A percentile compares a stretch with the other conserved stretches of the same genome.
Evolutionary conservation across 2,329 filamentous ascomycete genomes (phyloP).

Genomic region (Sclerotinia spermophila): DNA sequence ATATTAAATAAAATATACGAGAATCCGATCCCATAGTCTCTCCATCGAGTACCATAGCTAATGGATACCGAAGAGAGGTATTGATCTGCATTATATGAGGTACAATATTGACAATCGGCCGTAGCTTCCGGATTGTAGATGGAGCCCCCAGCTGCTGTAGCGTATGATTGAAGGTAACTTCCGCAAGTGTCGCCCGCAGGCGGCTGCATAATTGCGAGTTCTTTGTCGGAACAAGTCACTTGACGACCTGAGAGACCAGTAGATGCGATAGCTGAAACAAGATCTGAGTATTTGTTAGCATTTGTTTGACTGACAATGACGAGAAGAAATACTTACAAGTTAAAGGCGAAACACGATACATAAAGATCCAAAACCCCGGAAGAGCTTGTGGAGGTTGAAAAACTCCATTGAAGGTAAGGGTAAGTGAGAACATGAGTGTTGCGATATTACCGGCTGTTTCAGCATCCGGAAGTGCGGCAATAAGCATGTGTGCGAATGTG

Average conservation of each 20-base stretch:
- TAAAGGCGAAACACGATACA: constrained; percentile 66
- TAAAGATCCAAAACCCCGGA: constrained; percentile 79
- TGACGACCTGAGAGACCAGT: constrained; percentile 64
- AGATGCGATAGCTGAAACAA: constrained; percentile 66
- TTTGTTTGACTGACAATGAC: background rate
- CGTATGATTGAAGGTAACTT: constrained; percentile 54
- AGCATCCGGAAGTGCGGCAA: constrained; percentile 70
- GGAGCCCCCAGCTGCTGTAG: constrained; percentile 48
- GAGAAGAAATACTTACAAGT: constrained; percentile 33
- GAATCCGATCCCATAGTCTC: constrained; percentile 63
- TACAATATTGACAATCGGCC: constrained; percentile 55
- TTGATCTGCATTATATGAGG: constrained; percentile 50
- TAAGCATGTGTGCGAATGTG: constrained; percentile 79
- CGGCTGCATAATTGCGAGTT: constrained; percentile 64
- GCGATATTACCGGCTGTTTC: constrained; percentile 76
- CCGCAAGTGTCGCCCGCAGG: constrained; percentile 53
- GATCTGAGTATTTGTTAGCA: constrained; percentile 48
- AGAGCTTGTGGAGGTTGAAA: constrained; percentile 61
- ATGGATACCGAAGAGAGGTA: constrained; percentile 50
- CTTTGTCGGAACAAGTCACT: constrained; percentile 65
- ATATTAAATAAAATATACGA: constrained; percentile 56
- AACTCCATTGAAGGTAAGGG: constrained; percentile 73
- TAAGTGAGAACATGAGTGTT: constrained; percentile 70
- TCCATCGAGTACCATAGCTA: constrained; percentile 58
- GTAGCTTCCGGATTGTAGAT: constrained; percentile 50